Evolutionary conservation across 306 rosid species (phyloP).

Genomic region (Hylodesmum podocarpum): DNA sequence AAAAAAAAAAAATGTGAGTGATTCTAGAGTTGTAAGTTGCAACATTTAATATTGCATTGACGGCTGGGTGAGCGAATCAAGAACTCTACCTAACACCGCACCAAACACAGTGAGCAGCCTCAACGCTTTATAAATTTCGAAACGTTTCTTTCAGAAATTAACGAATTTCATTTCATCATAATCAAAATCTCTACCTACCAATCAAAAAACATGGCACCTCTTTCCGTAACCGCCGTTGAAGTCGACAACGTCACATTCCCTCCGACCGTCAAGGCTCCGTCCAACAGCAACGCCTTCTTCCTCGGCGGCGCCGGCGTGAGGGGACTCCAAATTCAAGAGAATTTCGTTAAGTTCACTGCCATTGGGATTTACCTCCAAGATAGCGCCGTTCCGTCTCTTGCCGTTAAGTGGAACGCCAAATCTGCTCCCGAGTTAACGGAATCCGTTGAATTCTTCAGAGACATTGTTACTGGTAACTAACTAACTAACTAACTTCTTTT

Average conservation of each 20-base stretch:
- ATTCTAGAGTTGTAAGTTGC: too few species aligned
- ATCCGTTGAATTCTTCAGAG: constrained; percentile 69
- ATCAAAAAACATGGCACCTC: neutral
- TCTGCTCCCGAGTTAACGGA: constrained; percentile 44
- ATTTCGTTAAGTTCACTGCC: constrained; percentile 77
- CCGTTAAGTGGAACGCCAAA: constrained; percentile 69
- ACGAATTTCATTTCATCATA: too few species aligned
- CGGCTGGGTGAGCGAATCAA: too few species aligned
- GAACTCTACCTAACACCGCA: too few species aligned
- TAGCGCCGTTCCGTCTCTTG: constrained; percentile 48
- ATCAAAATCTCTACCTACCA: too few species aligned
- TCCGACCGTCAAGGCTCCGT: constrained; percentile 18
- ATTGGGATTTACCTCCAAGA: constrained; percentile 73
- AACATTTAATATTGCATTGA: too few species aligned
- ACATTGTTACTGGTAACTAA: constrained; percentile 59
- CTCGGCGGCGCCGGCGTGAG: constrained; percentile 66
- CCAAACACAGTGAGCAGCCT: too few species aligned
- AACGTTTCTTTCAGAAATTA: too few species aligned
- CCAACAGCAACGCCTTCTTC: constrained; percentile 26
- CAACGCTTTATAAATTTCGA: too few species aligned
- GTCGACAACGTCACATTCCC: constrained; percentile 33
- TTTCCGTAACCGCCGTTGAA: constrained; percentile 4
- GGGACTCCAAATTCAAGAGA: constrained; percentile 63
- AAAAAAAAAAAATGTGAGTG: too few species aligned
- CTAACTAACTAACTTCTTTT: too few species aligned